Evolutionary conservation across 345 rosid genomes (phyloP), one percentile per base, ranked within the genome.

Genomic region (Reutealis trisperma): DNA sequence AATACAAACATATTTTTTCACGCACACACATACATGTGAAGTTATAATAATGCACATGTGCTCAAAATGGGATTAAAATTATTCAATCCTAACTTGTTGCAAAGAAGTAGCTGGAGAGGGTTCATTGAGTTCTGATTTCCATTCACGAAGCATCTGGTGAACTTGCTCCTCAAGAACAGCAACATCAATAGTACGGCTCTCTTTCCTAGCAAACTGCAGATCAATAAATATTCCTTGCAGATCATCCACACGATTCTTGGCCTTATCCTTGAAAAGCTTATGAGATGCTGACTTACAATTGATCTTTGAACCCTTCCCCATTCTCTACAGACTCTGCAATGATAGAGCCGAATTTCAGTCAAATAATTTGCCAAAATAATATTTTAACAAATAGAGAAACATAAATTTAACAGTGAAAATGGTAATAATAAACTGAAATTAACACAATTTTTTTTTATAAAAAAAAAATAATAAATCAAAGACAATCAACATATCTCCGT

Each of bases 101-200:
- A 94, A 76, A 72, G 99, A 96, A 47, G 98, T 88, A 2, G 98
- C 94, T 0, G 99, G 97, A 80, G 99, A 94, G 5, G 99, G 97
- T 82, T 96, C 98, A 49, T 96, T 92, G 80, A 96, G 99, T 87
- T 96, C 99, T 0, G 98, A 75, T 83, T 94, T 96, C 99, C 99
- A 96, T 70, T 96, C 99, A 10, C 98, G 92, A 25, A 96, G 98
- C 99, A 94, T 96, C 92, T 96, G 99, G 82, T 96, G 98, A 15
- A 94, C 97, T 84, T 92, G 99, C 86, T 96, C 99, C 86, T 92
- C 99, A 8, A 96, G 97, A 54, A 96, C 87, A 1, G 86, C 80
- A 1, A 81, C 98, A 82, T 96, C 97, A 54, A 82, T 32, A 9
- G 11, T n/a, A 24, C 99, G 94, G 77, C 96, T 89, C 80, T 92